Base-by-base conservation (phyloP, 202 grass and related monocot genomes). In the Saccharum hybrid region DNA sequence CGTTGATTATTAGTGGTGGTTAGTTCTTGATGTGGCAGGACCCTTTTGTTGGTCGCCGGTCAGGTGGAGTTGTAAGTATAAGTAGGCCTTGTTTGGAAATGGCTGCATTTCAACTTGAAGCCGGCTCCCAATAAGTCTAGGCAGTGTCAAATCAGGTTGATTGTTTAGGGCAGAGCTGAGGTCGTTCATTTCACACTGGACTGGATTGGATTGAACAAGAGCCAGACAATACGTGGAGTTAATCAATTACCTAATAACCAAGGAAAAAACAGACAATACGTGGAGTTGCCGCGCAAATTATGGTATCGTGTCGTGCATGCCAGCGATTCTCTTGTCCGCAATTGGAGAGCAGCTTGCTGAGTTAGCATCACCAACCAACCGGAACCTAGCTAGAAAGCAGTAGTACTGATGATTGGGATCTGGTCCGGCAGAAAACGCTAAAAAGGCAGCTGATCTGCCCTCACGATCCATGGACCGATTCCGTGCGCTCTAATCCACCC, bases 401-500 rank as follows among this genome's bases (percentile, higher is more conserved):
- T 21, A 57, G n/a, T 62, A 62, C 59, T 62, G 38, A 70, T 64
- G 52, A 64, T 30, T 30, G 40, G 67, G 41, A 13, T 72, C 43
- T 56, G 31, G 22, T 62, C 21, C 11, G 16, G 33, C 48, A 74
- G 28, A 13, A 37, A 75, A 57, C 48, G 48, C 28, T 33, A 39
- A 21, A 49, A 39, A 41, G 36, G 74, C 11, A 76, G 73, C 34
- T 59, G 36, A 79, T 66, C 63, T 66, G 45, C 19, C 23, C 43
- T 5, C 18, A 56, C 52, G 52, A 56, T 56, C 18, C 52, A 56
- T 56, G 0, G 34, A 36, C 34, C 34, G 30, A 3, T 79, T 68
- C 22, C 77, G 63, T 80, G 77, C 77, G 77, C 77, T 80, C 77
- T 68, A 80, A 67, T 80, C 63, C 59, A 78, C 19, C 15, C 4